Conservation (phyloP, 805 yeast species). For the Ogataea dorogensis region DNA sequence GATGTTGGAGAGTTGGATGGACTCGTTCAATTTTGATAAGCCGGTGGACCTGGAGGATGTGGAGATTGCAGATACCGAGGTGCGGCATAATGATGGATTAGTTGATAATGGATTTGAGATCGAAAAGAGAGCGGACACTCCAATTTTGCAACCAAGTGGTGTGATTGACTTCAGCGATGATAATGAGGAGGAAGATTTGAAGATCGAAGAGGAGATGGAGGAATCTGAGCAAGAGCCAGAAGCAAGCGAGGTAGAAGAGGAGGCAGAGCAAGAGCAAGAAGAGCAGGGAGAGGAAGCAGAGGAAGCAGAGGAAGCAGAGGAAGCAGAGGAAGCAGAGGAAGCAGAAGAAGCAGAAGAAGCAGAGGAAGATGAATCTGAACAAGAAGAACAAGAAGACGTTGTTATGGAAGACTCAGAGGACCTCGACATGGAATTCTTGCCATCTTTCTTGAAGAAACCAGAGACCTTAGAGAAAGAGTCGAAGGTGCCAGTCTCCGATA, state of each 20-base stretch:
- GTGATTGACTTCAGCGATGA: too few relatives aligned
- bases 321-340: constrained; percentile 19
- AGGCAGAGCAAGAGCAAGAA: constrained; percentile 7
- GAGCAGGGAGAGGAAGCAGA: constrained; percentile 13
- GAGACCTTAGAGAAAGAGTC: constrained; percentile 31
- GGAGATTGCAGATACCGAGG: constrained; percentile 53
- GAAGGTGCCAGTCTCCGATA: too few relatives aligned
- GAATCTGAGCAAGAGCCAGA: too few relatives aligned
- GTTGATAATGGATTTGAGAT: constrained; percentile 29
- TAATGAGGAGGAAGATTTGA: constrained; percentile 1
- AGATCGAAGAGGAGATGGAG: constrained; percentile 17
- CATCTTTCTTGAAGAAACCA: constrained; percentile 39
- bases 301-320: constrained; percentile 10
- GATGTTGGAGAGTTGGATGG: constrained; percentile 48
- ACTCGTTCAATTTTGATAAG: constrained; percentile 50
- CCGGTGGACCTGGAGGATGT: constrained; percentile 42
- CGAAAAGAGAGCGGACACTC: constrained; percentile 22
- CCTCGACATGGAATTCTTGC: constrained; percentile 49
- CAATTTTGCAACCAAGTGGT: too few relatives aligned
- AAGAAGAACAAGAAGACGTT: constrained; percentile 3
- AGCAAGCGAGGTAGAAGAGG: too few relatives aligned
- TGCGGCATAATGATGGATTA: too few relatives aligned
- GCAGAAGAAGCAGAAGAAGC: constrained; percentile 15
- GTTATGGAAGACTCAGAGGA: constrained; percentile 17
- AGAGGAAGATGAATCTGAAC: neutral